Base-by-base conservation (phyloP, 1,284 basidiomycete species). In the Tremellales sp. region DNA sequence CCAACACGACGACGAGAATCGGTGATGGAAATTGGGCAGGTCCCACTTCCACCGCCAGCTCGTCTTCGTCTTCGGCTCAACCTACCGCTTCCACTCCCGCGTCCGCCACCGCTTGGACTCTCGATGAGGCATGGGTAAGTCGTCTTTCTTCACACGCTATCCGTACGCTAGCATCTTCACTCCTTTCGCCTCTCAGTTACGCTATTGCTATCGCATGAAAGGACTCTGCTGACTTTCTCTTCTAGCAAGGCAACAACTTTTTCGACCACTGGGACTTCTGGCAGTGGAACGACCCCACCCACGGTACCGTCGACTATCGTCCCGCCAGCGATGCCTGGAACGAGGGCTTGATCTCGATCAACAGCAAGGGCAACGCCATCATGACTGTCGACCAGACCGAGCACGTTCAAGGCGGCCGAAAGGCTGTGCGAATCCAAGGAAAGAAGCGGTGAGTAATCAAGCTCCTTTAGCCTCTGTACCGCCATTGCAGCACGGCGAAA, bases 331-430 rank as follows among this genome's bases (percentile, higher is more conserved):
- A 49, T 22, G 56, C 59, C 13, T 74, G 70, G 69, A 69, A 65
- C 57, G 56, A 62, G 25, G 74, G 74, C 25, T 65, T 79, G 26
- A 63, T 77, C 24, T 71, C 67, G 22, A 66, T 89, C 59, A 90
- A 88, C 65, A 62, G 65, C 21, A 79, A 77, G 12, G 86, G 86
- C 17, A 81, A 87, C 69, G 85, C 85, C 12, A 73, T 93, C 54
- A 88, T 94, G 84, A 79, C 81, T 41, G 84, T 91, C 36, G 88
- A 91, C 65, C 89, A 86, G 4, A 90, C 88, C 5, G 77, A 82
- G 5, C 78, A 75, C 24, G 83, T 93, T 29, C 61, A 77, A 12
- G 79, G 67, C 37, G 84, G 80, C 43, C 81, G 91, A 51, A 80
- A 83, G 68, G 84, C 85, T 58, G 79, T 93, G 37, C 82, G 89